Evolutionary conservation across 2,329 filamentous ascomycete species (phyloP), one percentile per base, ranked within the genome.

Genomic region (Colletotrichum sp.): DNA sequence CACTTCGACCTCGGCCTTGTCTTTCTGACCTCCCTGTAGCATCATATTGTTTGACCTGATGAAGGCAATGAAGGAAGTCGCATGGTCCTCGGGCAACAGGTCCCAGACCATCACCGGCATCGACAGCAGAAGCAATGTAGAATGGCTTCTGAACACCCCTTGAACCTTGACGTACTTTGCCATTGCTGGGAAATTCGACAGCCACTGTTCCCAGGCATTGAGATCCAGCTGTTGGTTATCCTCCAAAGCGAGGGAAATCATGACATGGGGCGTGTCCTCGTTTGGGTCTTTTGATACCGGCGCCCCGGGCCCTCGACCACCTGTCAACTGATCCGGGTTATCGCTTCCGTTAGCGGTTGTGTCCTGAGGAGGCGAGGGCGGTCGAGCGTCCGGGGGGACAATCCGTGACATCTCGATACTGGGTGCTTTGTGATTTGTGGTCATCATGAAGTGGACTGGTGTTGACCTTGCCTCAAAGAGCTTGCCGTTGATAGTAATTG

Each of bases 361-460:
- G 36, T 84, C 81, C 8, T 80, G 79, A 4, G 84, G 83, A 18
- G 84, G 85, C 7, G 85, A 85, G 4, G 84, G 82, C 1, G 86
- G 83, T n/a, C 81, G 79, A 39, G 79, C 80, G 27, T 83, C 82
- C 6, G 78, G 74, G 6, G 85, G 79, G 4, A 86, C 56, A 16
- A 86, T 81, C 28, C 86, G 85, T 8, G 87, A 87, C 43, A 92
- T 81, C 79, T 92, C 90, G 58, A 92, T 92, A 71, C 90, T 91
- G 0, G 89, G 89, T 2, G 89, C 89, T 74, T 86, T 89, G 79
- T 91, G 90, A 74, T 92, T 91, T 22, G 89, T 86, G 3, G 90
- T 92, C 89, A 91, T 91, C 89, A 92, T 92, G 78, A 91, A 91
- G 78, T 92, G 90, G 6, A 92, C 89, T 0, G 90, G 90, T 0